A percentile compares a stretch with the other conserved stretches of the same genome.
Evolutionary conservation across 1,284 basidiomycete species (phyloP).

Genomic region (Ustilago nuda): DNA sequence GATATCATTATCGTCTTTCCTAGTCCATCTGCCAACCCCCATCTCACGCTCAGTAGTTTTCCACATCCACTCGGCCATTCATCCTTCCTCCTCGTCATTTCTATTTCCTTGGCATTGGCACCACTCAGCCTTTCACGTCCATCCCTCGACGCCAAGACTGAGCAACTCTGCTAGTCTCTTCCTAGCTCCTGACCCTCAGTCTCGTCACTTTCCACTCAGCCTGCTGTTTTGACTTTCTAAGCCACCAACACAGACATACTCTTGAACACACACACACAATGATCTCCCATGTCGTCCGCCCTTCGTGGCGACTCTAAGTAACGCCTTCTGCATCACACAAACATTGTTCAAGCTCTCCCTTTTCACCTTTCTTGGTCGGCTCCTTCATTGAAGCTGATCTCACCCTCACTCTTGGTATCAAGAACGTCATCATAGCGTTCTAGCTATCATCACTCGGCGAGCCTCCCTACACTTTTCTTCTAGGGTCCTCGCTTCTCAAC

Average conservation of each 20-base stretch:
- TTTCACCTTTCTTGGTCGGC: constrained; percentile 13
- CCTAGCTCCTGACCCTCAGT: constrained; percentile 3
- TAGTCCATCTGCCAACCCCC: constrained; percentile 3
- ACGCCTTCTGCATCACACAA: constrained; percentile 27
- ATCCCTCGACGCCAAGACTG: neutral
- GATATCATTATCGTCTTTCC: neutral
- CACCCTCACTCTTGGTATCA: constrained; percentile 4
- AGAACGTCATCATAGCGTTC: constrained; percentile 25
- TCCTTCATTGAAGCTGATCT: constrained; percentile 17
- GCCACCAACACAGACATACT: neutral
- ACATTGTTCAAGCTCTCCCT: constrained; percentile 28
- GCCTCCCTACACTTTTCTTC: constrained; percentile 13
- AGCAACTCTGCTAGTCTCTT: constrained; percentile 20
- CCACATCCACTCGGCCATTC: constrained; percentile 1
- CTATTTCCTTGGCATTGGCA: constrained; percentile 8
- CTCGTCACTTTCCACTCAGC: constrained; percentile 2
- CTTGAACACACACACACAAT: constrained; percentile 11
- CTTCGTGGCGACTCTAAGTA: constrained; percentile 44
- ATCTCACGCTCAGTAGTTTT: constrained; percentile 8
- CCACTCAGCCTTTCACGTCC: constrained; percentile 3
- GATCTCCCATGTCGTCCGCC: constrained; percentile 32
- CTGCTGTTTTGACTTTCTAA: constrained; percentile 1
- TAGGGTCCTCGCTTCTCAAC: constrained; percentile 24
- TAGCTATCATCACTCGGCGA: constrained; percentile 22
- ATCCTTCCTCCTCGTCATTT: neutral